Evolutionary conservation across 257 asterid species (phyloP).

Genomic region (Lantana camara): DNA sequence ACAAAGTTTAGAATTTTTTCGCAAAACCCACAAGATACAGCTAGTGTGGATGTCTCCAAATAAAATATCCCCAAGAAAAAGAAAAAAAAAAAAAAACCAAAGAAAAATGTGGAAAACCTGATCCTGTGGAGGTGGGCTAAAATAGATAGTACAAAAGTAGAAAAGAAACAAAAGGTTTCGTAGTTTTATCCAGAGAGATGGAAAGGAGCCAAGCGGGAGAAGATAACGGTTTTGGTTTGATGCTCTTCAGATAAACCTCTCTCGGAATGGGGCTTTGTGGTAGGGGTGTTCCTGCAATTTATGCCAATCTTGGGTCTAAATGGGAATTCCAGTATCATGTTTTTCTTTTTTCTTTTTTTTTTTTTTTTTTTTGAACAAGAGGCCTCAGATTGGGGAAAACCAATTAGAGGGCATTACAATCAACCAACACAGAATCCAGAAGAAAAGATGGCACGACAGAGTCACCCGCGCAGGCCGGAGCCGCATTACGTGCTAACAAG

Average conservation of each 20-base stretch:
- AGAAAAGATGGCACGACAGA: too few species aligned
- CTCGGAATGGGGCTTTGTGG: too few species aligned
- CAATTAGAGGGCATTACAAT: too few species aligned
- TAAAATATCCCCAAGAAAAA: not conserved
- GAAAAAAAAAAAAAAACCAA: not conserved
- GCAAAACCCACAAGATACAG: not conserved
- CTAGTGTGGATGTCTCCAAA: conserved; percentile 9
- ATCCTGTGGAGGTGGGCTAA: conserved; percentile 14
- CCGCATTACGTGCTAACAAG: too few species aligned
- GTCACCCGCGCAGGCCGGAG: too few species aligned
- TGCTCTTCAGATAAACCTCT: conserved; percentile 43
- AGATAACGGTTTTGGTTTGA: conserved; percentile 52
- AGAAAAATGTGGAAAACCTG: conserved; percentile 28
- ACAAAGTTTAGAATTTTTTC: conserved; percentile 20
- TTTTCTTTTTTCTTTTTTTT: too few species aligned
- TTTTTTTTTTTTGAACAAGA: too few species aligned
- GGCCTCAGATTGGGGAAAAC: too few species aligned
- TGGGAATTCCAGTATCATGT: too few species aligned
- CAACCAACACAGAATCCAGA: too few species aligned
- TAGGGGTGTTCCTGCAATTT: too few species aligned
- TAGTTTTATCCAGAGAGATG: conserved; percentile 10
- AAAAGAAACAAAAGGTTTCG: conserved; percentile 34
- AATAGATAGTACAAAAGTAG: conserved; percentile 9
- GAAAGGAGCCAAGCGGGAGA: conserved; percentile 48
- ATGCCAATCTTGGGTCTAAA: too few species aligned